Evolutionary conservation across 1,284 basidiomycete genomes (phyloP).

Genomic region (Xerocomus amazonicus): DNA sequence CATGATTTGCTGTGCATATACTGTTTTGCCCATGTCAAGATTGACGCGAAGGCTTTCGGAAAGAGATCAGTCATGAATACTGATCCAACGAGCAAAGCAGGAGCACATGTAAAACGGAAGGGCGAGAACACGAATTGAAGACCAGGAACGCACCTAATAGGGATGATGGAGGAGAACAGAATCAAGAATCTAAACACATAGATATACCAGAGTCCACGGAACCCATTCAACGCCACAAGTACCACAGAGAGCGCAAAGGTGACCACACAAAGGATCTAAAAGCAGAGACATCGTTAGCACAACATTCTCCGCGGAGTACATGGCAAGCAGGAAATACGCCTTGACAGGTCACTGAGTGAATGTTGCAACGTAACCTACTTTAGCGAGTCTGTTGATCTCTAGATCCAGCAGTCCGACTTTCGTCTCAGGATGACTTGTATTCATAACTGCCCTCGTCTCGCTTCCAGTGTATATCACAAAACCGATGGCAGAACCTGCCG

Average conservation of each 20-base stretch:
- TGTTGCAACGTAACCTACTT: slow-evolving; percentile 49
- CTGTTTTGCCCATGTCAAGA: slow-evolving; percentile 99
- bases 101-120: neutral
- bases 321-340: neutral
- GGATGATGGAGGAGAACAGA: slow-evolving; percentile 97
- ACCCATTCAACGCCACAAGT: slow-evolving; percentile 94
- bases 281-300: neutral
- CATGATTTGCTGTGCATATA: slow-evolving; percentile 96
- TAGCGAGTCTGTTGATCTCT: slow-evolving; percentile 95
- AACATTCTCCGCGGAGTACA: neutral
- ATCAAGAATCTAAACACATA: slow-evolving; percentile 97
- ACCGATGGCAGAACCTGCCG: slow-evolving; percentile 91
- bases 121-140: neutral
- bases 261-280: slow-evolving; percentile 87
- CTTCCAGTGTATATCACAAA: slow-evolving; percentile 92
- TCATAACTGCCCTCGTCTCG: slow-evolving; percentile 98
- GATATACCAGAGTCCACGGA: slow-evolving; percentile 93
- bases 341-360: neutral
- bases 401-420: slow-evolving; percentile 91
- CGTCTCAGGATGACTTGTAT: slow-evolving; percentile 94
- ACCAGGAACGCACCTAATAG: slow-evolving; percentile 75
- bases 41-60: slow-evolving; percentile 86
- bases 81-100: neutral
- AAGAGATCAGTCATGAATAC: slow-evolving; percentile 2
- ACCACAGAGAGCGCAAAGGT: slow-evolving; percentile 90